Conservation (phyloP, 306 rosid genomes). For the Leucaena leucocephala region DNA sequence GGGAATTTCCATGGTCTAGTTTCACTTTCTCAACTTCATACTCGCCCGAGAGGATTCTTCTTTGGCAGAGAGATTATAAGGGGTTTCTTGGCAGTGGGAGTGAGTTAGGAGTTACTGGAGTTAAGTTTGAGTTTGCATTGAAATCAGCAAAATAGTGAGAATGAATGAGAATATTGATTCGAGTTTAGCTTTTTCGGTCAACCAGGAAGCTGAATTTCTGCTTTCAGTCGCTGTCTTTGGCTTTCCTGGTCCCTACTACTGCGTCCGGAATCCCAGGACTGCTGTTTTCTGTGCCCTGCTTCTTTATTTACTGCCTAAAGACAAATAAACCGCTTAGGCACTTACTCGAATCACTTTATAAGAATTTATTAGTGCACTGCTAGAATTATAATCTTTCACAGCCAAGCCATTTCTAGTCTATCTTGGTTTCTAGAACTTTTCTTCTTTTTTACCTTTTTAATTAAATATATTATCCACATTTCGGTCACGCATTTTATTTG, state of each 20-base stretch:
- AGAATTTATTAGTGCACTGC: background rate
- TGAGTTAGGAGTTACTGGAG: constrained; percentile 19
- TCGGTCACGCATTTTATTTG: background rate
- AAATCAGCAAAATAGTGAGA: constrained; percentile 34
- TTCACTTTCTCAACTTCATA: constrained; percentile 7
- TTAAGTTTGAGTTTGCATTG: constrained; percentile 31
- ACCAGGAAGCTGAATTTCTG: constrained; percentile 48
- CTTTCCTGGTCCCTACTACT: constrained; percentile 50
- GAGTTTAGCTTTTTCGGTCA: constrained; percentile 48
- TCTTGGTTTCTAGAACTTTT: background rate
- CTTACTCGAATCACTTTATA: background rate
- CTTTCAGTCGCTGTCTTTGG: constrained; percentile 45
- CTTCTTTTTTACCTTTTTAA: background rate
- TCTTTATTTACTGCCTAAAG: constrained; percentile 50
- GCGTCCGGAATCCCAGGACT: constrained; percentile 61
- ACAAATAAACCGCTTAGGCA: constrained; percentile 40
- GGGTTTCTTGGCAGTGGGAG: background rate
- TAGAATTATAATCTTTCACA: background rate
- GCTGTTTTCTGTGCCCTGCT: constrained; percentile 50
- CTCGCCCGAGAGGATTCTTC: background rate
- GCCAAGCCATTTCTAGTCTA: background rate
- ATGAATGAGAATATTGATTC: constrained; percentile 37
- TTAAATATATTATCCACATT: background rate
- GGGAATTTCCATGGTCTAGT: constrained; percentile 38
- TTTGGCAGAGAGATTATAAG: background rate